A percentile compares a stretch with the other conserved stretches of the same genome.
phyloP scores from a whole-genome alignment of 208 protist species.

The Naegleria lovaniensis region DNA sequence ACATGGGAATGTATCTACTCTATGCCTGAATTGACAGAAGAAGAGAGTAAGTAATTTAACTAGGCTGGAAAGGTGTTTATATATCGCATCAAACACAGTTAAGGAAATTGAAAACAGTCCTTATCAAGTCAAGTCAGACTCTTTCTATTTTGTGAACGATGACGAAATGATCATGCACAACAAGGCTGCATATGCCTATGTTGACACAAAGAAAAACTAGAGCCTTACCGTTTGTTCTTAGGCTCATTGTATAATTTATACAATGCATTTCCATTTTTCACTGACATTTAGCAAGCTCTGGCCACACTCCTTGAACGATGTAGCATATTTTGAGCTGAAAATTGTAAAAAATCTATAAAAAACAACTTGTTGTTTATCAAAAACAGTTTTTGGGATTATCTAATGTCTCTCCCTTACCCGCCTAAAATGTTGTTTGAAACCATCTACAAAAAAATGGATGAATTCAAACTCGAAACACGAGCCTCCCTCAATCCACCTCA shows the following conservation, averaged over 20 bases:
- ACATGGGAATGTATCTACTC: slow-evolving; percentile 89
- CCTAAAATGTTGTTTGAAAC: not conserved
- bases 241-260: no score
- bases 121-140: slow-evolving; percentile 81
- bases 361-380: not conserved
- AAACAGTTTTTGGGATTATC: no score
- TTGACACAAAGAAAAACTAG: not conserved
- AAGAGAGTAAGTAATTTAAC: slow-evolving; percentile 5
- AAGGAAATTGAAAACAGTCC: slow-evolving; percentile 67
- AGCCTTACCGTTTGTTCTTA: not conserved
- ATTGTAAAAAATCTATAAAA: not conserved
- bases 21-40: slow-evolving; percentile 67
- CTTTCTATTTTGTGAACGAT: slow-evolving; percentile 86
- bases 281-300: no score
- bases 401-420: not conserved
- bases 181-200: slow-evolving; percentile 57
- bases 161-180: slow-evolving; percentile 89
- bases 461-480: not conserved
- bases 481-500: no score
- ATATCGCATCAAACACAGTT: slow-evolving; percentile 27
- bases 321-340: no score
- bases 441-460: not conserved
- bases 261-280: no score
- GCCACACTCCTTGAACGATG: no score
- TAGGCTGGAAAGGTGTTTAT: not conserved